phyloP scores from a whole-genome alignment of 2,329 filamentous ascomycete species.

The Ophiostoma sp. region DNA sequence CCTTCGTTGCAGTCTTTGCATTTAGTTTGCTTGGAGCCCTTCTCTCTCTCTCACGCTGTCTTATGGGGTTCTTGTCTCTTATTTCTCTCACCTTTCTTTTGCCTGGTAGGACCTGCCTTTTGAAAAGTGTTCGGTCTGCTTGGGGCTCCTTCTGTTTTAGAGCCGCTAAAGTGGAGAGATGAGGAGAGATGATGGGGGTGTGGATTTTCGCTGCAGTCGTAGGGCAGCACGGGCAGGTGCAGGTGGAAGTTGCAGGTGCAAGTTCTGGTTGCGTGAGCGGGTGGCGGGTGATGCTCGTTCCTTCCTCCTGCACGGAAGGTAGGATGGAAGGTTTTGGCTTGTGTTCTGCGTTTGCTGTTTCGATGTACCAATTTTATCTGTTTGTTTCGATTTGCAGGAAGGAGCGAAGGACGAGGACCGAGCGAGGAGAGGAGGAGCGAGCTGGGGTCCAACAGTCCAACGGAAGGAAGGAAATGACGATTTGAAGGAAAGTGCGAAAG shows the following conservation, averaged over 20 bases:
- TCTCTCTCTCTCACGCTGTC: background rate
- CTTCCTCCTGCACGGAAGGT: slow-evolving; percentile 7
- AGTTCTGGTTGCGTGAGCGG: too few species aligned
- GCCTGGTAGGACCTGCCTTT: background rate
- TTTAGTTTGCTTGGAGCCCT: background rate
- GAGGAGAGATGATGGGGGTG: background rate
- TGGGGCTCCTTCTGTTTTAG: background rate
- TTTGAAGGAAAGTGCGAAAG: background rate
- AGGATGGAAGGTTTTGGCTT: background rate
- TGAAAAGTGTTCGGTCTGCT: background rate
- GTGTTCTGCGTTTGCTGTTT: background rate
- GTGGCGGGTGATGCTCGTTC: background rate
- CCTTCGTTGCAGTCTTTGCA: background rate
- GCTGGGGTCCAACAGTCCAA: background rate
- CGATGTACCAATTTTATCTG: background rate
- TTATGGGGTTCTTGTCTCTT: background rate
- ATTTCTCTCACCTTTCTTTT: background rate
- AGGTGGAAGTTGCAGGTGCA: too few species aligned
- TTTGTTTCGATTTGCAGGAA: background rate
- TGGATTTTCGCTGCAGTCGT: background rate
- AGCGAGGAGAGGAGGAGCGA: background rate
- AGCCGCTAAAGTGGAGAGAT: slow-evolving; percentile 14
- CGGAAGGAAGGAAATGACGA: background rate
- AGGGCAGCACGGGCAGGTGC: too few species aligned
- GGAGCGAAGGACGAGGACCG: background rate